phyloP scores from a whole-genome alignment of 192 early-diverging fungal species.

The Coemansia sp. region DNA sequence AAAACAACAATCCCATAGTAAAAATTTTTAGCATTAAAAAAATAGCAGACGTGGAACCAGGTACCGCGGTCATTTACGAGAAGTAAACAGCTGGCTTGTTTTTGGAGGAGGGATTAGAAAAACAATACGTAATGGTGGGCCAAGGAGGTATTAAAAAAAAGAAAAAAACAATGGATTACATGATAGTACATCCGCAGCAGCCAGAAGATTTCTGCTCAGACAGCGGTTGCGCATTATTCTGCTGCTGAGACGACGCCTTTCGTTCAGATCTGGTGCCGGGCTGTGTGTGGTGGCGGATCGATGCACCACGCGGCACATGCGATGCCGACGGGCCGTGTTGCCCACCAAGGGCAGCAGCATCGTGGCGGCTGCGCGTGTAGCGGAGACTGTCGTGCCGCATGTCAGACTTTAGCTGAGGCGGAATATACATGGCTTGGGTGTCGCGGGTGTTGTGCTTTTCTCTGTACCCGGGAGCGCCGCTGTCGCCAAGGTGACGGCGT shows the following conservation, averaged over 20 bases:
- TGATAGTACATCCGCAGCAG: conserved; percentile 44
- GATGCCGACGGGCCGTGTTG: background rate
- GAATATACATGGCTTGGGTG: background rate
- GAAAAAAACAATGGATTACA: conserved; percentile 31
- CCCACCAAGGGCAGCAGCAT: conserved; percentile 1
- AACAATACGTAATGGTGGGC: background rate
- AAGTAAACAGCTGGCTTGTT: no score
- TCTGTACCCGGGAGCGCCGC: background rate
- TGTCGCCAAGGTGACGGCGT: background rate
- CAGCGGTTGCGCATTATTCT: background rate
- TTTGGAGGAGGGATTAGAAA: no score
- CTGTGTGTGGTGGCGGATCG: conserved; percentile 1
- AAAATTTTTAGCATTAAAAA: no score
- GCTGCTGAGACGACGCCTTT: background rate
- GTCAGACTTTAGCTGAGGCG: conserved; percentile 1
- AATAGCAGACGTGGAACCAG: no score
- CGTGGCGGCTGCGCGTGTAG: background rate
- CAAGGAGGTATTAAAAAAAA: background rate
- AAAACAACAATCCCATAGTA: no score
- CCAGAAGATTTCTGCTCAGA: conserved; percentile 13
- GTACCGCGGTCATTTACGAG: no score
- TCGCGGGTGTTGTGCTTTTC: background rate
- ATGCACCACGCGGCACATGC: background rate
- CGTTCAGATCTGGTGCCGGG: background rate
- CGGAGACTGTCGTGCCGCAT: conserved; percentile 2